Conservation (phyloP, 2,329 filamentous ascomycete genomes). For the Incumbomyces delicatus region DNA sequence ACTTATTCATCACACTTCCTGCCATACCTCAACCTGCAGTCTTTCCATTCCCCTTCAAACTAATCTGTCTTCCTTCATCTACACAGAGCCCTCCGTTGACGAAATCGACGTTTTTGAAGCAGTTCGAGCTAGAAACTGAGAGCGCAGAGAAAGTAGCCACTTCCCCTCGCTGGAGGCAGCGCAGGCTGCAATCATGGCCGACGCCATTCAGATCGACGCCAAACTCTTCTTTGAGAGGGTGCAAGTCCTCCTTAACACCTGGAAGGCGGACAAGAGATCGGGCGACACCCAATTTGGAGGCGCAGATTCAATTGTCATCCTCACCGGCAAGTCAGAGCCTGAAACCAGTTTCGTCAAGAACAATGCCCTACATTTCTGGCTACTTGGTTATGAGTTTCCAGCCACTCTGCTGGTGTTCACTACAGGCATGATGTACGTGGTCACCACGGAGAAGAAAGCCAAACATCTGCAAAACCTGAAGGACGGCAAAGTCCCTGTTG, state of each 20-base stretch:
- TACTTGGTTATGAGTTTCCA: constrained; percentile 96
- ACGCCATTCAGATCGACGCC: constrained; percentile 92
- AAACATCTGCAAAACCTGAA: constrained; percentile 89
- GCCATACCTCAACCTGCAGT: too few relatives aligned
- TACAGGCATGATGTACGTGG: constrained; percentile 73
- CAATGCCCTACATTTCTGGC: constrained; percentile 96
- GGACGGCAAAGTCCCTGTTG: constrained; percentile 81
- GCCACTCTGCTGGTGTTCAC: constrained; percentile 92
- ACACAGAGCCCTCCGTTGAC: too few relatives aligned
- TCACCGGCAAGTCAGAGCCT: constrained; percentile 84
- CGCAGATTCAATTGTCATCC: constrained; percentile 72
- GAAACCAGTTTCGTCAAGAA: constrained; percentile 88
- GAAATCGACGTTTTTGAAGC: too few relatives aligned
- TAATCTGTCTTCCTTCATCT: too few relatives aligned
- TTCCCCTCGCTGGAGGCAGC: constrained; percentile 5
- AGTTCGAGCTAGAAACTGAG: too few relatives aligned
- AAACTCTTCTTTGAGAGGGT: constrained; percentile 89
- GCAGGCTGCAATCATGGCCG: constrained; percentile 42
- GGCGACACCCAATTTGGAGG: constrained; percentile 69
- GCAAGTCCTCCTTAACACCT: constrained; percentile 74
- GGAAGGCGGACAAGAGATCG: constrained; percentile 91
- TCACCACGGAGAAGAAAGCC: constrained; percentile 96
- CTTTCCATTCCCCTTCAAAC: too few relatives aligned
- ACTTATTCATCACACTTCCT: too few relatives aligned
- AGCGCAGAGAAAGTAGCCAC: too few relatives aligned